These are phyloP conservation scores for Ilex paraguariensis DNA, from an alignment of 305 asterid species.

Conservation along the genomic window DNA sequence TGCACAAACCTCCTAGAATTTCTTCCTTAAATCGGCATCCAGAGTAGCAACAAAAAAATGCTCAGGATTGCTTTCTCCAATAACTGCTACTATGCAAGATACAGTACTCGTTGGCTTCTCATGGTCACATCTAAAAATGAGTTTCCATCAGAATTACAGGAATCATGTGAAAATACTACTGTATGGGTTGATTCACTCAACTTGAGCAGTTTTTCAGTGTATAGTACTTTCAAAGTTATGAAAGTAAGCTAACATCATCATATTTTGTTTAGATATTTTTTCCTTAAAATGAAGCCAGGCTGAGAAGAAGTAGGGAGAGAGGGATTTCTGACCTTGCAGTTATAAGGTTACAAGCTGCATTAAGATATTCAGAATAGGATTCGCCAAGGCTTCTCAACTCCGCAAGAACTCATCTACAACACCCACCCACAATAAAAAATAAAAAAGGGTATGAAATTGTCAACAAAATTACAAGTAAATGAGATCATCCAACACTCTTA, in stretches of 20 bases:
- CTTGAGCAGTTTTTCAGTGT: too few relatives aligned
- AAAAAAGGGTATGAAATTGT: conserved; percentile 5
- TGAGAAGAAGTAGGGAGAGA: not conserved
- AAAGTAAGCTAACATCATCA: too few relatives aligned
- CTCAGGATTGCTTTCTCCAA: conserved; percentile 67
- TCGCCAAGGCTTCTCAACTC: conserved; percentile 78
- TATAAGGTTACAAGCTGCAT: conserved; percentile 60
- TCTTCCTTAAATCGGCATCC: conserved; percentile 73
- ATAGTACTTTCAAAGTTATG: too few relatives aligned
- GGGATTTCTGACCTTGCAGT: conserved; percentile 53
- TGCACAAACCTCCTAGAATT: conserved; percentile 61
- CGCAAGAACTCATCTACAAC: conserved; percentile 72
- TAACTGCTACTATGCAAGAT: conserved; percentile 68
- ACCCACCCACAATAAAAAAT: not conserved
- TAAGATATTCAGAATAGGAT: conserved; percentile 42
- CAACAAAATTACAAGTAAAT: not conserved
- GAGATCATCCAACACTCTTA: not conserved
- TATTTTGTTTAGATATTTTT: too few relatives aligned
- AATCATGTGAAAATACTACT: not conserved
- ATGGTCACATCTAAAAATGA: conserved; percentile 69
- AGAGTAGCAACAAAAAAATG: conserved; percentile 91
- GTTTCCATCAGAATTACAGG: not conserved
- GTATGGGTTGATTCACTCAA: too few relatives aligned
- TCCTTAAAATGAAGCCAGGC: not conserved
- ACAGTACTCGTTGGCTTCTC: conserved; percentile 68